Percentiles rank a stretch among this genome's conserved stretches.
These are phyloP conservation scores for Serendipita sp. DNA, from an alignment of 768 basidiomycete genomes.

Conservation along the genomic window DNA sequence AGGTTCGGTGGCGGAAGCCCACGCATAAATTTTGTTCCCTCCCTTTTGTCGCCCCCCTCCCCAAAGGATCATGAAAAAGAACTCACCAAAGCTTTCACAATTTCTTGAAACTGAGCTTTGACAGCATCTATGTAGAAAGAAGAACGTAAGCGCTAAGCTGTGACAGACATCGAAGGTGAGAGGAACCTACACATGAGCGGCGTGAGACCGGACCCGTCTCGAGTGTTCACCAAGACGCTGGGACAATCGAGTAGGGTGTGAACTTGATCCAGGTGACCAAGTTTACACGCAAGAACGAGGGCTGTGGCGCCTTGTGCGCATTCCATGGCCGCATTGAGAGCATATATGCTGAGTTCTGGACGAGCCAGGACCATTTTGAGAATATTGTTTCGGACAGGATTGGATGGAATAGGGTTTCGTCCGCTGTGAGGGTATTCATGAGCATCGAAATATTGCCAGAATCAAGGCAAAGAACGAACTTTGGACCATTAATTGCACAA, in stretches of 20 bases:
- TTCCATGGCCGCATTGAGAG: conserved; percentile 4
- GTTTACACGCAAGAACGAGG: neutral
- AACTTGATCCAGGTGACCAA: neutral
- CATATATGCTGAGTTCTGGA: conserved; percentile 3
- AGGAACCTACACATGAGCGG: neutral
- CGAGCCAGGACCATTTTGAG: neutral
- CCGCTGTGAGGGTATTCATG: neutral
- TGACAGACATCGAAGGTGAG: neutral
- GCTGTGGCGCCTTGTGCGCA: neutral
- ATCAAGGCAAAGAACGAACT: neutral
- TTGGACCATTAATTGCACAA: neutral
- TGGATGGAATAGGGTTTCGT: neutral
- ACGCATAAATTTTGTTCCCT: neutral
- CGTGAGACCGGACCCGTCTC: conserved; percentile 1
- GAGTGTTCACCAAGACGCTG: conserved; percentile 1
- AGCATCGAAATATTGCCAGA: neutral
- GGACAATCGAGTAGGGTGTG: neutral
- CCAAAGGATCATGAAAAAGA: neutral
- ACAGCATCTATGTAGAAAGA: neutral
- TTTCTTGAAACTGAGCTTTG: neutral
- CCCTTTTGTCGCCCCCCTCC: neutral
- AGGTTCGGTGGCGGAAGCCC: no score
- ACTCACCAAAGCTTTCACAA: neutral
- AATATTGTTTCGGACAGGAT: neutral
- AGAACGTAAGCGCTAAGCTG: neutral